Evolutionary conservation across 768 basidiomycete genomes (phyloP).

Genomic region (Termitomyces heimii): DNA sequence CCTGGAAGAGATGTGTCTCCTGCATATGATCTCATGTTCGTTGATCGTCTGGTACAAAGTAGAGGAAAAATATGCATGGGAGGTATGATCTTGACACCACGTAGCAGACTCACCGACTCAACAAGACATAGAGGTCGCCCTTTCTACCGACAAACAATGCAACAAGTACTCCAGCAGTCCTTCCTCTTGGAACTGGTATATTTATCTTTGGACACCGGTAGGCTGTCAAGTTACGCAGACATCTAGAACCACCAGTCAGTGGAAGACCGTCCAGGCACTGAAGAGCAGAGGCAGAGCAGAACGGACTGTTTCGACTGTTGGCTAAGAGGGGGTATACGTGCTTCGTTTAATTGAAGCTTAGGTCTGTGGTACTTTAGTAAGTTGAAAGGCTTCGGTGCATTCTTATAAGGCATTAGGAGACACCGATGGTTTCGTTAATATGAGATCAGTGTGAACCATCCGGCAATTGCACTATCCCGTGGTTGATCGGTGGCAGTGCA

Average conservation of each 20-base stretch:
- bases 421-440: neutral
- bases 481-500: slow-evolving; percentile 7
- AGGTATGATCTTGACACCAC: neutral
- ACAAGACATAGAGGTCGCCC: slow-evolving; percentile 80
- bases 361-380: slow-evolving; percentile 46
- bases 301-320: slow-evolving; percentile 42
- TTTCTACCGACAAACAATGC: slow-evolving; percentile 79
- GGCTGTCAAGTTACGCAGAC: slow-evolving; percentile 46
- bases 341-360: slow-evolving; percentile 30
- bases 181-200: slow-evolving; percentile 46
- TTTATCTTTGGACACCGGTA: slow-evolving; percentile 38
- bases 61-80: neutral
- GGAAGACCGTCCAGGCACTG: neutral
- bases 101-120: slow-evolving; percentile 56
- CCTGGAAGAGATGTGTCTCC: slow-evolving; percentile 89
- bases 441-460: neutral
- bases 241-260: slow-evolving; percentile 28
- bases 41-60: slow-evolving; percentile 51
- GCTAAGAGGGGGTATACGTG: slow-evolving; percentile 41
- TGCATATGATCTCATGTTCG: slow-evolving; percentile 68
- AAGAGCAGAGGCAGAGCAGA: neutral
- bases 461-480: neutral
- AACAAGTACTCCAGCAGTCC: slow-evolving; percentile 73
- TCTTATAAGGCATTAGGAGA: slow-evolving; percentile 13
- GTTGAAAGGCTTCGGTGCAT: slow-evolving; percentile 23